A percentile compares a stretch with the other conserved stretches of the same genome.
Evolutionary conservation across 306 rosid species (phyloP).

Genomic region (Phaseolus lunatus): DNA sequence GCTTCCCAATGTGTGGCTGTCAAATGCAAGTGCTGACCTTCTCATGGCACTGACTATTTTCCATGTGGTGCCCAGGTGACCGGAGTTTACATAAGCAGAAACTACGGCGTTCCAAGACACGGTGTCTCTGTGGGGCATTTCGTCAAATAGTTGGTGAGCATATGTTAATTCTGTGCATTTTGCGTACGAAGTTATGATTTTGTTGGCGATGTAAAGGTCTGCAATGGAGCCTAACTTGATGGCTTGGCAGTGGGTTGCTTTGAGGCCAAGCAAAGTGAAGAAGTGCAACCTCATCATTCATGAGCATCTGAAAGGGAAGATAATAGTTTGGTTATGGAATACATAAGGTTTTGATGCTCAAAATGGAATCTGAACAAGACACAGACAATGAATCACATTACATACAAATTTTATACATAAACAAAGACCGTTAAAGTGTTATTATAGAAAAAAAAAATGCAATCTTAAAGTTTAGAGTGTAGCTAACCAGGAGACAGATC

Average conservation of each 20-base stretch:
- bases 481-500: neutral
- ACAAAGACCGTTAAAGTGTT: neutral
- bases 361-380: no score
- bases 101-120: conserved; percentile 89
- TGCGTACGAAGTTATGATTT: conserved; percentile 54
- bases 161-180: conserved; percentile 47
- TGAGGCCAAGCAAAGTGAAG: conserved; percentile 48
- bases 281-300: conserved; percentile 62
- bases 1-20: conserved; percentile 81
- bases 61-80: conserved; percentile 53
- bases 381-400: no score
- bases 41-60: conserved; percentile 59
- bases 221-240: conserved; percentile 62
- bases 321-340: no score
- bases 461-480: neutral
- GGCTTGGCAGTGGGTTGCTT: conserved; percentile 60
- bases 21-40: conserved; percentile 51
- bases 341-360: no score
- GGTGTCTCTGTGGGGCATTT: conserved; percentile 66
- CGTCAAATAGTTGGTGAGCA: conserved; percentile 67
- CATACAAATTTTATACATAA: neutral
- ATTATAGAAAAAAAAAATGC: conserved; percentile 16
- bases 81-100: conserved; percentile 56
- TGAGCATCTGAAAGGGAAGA: no score
- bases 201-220: conserved; percentile 68